A percentile compares a stretch with the other conserved stretches of the same genome.
These are phyloP conservation scores for Saccharomycopsis sp. DNA, from an alignment of 805 yeast species.

Conservation along the genomic window DNA sequence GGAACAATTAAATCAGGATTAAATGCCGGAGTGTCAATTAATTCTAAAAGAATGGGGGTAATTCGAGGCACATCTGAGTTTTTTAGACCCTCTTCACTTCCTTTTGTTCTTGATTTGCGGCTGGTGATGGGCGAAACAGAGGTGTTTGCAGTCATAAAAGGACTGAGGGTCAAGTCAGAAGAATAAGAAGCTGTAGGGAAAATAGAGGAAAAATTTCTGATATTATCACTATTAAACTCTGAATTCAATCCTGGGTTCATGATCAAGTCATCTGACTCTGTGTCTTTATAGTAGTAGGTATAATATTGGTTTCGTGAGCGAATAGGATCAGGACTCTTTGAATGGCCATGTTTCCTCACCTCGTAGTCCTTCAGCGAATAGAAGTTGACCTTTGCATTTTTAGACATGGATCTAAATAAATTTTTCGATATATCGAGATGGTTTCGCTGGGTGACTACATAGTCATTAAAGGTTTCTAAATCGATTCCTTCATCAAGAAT, in stretches of 20 bases:
- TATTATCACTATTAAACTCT: neutral
- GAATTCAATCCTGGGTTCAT: neutral
- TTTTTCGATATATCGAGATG: neutral
- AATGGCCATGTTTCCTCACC: neutral
- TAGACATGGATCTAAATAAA: neutral
- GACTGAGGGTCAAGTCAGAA: slow-evolving; percentile 2
- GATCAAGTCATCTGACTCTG: neutral
- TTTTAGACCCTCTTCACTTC: neutral
- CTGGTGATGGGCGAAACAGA: slow-evolving; percentile 9
- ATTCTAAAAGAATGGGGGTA: slow-evolving; percentile 58
- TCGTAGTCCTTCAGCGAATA: neutral
- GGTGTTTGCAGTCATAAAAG: neutral
- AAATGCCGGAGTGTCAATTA: slow-evolving; percentile 71
- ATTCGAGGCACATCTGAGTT: slow-evolving; percentile 36
- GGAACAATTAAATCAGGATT: slow-evolving; percentile 64
- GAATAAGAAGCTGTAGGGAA: neutral
- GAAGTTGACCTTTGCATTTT: neutral
- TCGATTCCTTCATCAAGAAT: slow-evolving; percentile 44
- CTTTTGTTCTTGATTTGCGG: neutral
- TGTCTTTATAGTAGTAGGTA: neutral
- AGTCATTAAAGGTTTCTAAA: slow-evolving; percentile 23
- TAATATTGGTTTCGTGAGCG: neutral
- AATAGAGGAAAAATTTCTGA: slow-evolving; percentile 2
- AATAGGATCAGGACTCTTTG: neutral
- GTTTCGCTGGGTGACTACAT: neutral